These are phyloP conservation scores for Diplotaxis tenuifolia DNA, from an alignment of 345 rosid genomes.

Conservation along the genomic window DNA sequence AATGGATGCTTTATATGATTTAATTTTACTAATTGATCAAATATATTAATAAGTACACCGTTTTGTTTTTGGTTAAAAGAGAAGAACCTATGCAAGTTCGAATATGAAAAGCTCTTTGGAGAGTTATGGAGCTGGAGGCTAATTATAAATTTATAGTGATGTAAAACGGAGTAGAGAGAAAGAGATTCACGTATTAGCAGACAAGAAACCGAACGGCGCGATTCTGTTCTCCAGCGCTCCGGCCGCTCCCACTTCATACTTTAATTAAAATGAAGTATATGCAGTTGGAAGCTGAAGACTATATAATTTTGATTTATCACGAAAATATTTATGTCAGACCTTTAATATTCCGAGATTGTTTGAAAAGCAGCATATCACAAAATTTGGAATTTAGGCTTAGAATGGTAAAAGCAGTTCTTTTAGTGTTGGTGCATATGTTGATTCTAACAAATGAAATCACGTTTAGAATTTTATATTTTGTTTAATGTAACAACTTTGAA, in stretches of 20 bases:
- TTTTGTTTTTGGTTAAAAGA: not conserved
- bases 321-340: not conserved
- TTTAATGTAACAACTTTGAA: not conserved
- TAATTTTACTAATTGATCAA: not conserved
- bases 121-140: constrained; percentile 16
- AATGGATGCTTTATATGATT: constrained; percentile 1
- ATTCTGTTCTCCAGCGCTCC: constrained; percentile 20
- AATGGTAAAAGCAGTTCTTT: too few species aligned
- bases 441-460: not conserved
- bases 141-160: not conserved
- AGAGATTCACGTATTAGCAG: constrained; percentile 24
- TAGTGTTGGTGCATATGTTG: not conserved
- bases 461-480: not conserved
- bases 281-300: not conserved
- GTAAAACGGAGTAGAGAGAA: not conserved
- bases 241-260: constrained; percentile 13
- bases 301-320: not conserved
- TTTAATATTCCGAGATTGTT: not conserved
- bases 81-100: not conserved
- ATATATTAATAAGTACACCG: not conserved
- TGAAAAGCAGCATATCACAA: not conserved
- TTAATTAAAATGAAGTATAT: not conserved
- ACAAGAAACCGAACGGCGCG: constrained; percentile 41
- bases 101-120: not conserved
- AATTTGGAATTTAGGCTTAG: not conserved